These are phyloP conservation scores for Amphirosellinia nigrospora DNA, from an alignment of 495 filamentous ascomycete species.

Conservation along the genomic window DNA sequence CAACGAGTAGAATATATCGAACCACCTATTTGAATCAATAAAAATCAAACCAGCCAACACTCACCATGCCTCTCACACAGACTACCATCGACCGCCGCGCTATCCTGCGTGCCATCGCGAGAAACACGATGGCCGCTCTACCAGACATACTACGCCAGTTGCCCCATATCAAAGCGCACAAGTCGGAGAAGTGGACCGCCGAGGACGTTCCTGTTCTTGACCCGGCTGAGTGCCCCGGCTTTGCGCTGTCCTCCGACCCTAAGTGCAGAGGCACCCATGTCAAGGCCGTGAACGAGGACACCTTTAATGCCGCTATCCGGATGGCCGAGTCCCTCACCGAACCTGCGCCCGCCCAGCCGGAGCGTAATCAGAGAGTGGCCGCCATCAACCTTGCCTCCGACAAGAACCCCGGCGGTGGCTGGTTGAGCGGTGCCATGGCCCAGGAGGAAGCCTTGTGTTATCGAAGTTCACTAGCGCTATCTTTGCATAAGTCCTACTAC, in stretches of 20 bases:
- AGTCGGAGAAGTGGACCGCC: slow-evolving; percentile 23
- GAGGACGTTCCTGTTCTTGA: slow-evolving; percentile 26
- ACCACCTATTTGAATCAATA: no score
- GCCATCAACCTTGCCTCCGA: slow-evolving; percentile 69
- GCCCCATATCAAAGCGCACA: slow-evolving; percentile 26
- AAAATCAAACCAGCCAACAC: not conserved
- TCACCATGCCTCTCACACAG: slow-evolving; percentile 5
- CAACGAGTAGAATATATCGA: not conserved
- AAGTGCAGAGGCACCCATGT: slow-evolving; percentile 35
- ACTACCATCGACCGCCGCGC: not conserved
- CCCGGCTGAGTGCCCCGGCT: slow-evolving; percentile 31
- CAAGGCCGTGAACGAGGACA: slow-evolving; percentile 57
- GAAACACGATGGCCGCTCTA: slow-evolving; percentile 32
- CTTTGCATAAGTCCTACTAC: slow-evolving; percentile 58
- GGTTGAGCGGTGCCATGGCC: slow-evolving; percentile 57
- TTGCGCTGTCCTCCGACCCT: slow-evolving; percentile 26
- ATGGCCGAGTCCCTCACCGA: slow-evolving; percentile 34
- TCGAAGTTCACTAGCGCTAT: slow-evolving; percentile 61
- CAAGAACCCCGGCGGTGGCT: slow-evolving; percentile 59
- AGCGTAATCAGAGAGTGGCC: slow-evolving; percentile 48
- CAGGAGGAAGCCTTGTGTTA: slow-evolving; percentile 74
- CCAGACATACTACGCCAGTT: slow-evolving; percentile 31
- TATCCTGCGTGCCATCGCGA: slow-evolving; percentile 27
- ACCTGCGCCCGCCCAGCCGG: slow-evolving; percentile 5
- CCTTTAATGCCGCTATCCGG: slow-evolving; percentile 55